Evolutionary conservation across 345 rosid species (phyloP), one percentile per base, ranked within the genome.

Genomic region (Lepidium sativum): DNA sequence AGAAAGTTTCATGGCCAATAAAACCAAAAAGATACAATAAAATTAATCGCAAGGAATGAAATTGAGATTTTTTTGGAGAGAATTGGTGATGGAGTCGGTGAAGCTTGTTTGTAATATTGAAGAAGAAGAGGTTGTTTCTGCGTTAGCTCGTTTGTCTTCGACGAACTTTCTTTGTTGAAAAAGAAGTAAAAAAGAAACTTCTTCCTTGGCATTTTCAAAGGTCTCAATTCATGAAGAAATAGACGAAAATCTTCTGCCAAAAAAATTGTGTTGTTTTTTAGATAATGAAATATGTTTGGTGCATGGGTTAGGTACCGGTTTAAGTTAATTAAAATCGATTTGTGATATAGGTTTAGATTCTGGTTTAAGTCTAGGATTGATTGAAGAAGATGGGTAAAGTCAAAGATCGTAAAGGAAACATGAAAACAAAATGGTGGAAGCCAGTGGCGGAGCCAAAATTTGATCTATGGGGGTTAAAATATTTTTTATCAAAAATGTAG

Each of bases 31-130:
- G 6, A 17, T 11, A 17, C 23, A 0, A 12, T 35, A 12, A 52
- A 6, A 60, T 23, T 41, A 34, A 21, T 14, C 14, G 34, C 20
- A 69, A 77, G 48, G 52, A 27, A 27, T 13, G 9, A 2, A 13
- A 31, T 37, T 43, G 70, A 25, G 38, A 34, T 81, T 79, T 25
- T 79, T n/a, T 25, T 77, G 72, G 54, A 76, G 71, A 68, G 79
- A 74, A 57, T 49, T 53, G 78, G 79, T 23, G 5, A 25, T 18
- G 42, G 21, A 60, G 11, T 37, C 56, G 10, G 35, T 13, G 34
- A 70, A 62, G 55, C 9, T 25, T 44, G 38, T 16, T 62, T 62
- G 59, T 58, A 59, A 12, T 17, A 31, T 32, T 43, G 1, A 23
- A 48, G 21, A 32, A 61, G 14, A 52, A 27, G 16, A 41, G 38